Base-by-base conservation (phyloP, 1,139 yeast genomes). In the Lodderomyces beijingensis region DNA sequence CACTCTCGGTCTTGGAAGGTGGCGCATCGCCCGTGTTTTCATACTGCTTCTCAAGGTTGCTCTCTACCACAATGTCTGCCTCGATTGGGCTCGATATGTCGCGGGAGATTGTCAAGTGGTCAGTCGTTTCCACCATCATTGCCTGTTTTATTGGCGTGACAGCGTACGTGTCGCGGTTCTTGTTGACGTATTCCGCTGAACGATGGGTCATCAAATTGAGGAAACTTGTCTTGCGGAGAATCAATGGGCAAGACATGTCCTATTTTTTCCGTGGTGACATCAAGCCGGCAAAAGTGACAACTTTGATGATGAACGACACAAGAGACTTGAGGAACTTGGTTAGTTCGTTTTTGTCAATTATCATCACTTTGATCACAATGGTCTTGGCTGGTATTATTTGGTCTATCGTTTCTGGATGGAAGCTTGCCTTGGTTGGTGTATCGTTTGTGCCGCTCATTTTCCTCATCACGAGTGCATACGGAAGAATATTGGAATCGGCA, bases 381-480 rank as follows among this genome's bases (percentile, higher is more conserved):
- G 62, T 81, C 0, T 26, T 64, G 0, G 57, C 78, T 15, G 94
- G 96, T 3, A 45, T 79, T 4, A 59, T 75, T 4, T 89, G 97
- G 96, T 79, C 96, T 0, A 44, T 87, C 4, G 66, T 68, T 0
- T 51, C 70, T n/a, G 95, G 96, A 0, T 91, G 97, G 97, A 83
- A 80, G 46, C 61, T 91, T 31, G 75, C 96, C 1, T 57, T 89
- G 11, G 91, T 86, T 1, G 93, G 95, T 2, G 47, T 88, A 7
- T 69, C 95, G 0, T 66, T 88, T 51, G 70, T 84, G 7, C 93
- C 95, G 0, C 43, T 76, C 16, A 76, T 82, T 36, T 55, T 70
- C 3, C 13, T 74, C 0, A 55, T 76, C 4, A 73, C 87, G 3
- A 54, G 62, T 1, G 35, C 69, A 1, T 83, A 79, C 50, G 77